A percentile compares a stretch with the other conserved stretches of the same genome.
These are phyloP conservation scores for Fragaria iinumae DNA, from an alignment of 306 rosid species.

Conservation along the genomic window DNA sequence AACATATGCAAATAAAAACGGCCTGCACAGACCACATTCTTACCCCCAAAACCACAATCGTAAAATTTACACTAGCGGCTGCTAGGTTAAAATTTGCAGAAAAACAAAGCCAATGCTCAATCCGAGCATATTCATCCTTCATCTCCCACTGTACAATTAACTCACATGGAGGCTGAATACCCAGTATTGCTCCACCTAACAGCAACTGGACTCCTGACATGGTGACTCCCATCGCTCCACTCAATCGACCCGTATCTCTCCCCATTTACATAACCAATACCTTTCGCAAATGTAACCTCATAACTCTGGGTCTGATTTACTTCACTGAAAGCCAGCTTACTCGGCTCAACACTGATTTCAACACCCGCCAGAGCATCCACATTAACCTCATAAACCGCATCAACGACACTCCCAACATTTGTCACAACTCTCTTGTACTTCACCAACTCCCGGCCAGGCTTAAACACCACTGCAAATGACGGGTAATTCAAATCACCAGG, in stretches of 20 bases:
- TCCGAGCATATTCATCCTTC: background rate
- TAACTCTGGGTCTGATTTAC: constrained; percentile 48
- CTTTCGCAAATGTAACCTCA: constrained; percentile 48
- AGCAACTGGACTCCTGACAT: constrained; percentile 77
- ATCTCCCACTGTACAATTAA: background rate
- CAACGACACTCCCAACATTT: constrained; percentile 59
- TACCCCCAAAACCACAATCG: constrained; percentile 2
- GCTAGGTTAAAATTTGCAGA: constrained; percentile 10
- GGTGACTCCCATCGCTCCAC: constrained; percentile 74
- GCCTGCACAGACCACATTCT: background rate
- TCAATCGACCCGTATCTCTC: constrained; percentile 64
- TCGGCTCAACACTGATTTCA: constrained; percentile 55
- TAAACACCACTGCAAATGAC: constrained; percentile 61
- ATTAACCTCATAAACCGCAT: constrained; percentile 64
- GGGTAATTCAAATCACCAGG: constrained; percentile 93
- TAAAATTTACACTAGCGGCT: constrained; percentile 24
- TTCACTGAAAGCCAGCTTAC: constrained; percentile 49
- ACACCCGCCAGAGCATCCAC: constrained; percentile 64
- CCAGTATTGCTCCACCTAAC: constrained; percentile 41
- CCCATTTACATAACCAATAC: constrained; percentile 25
- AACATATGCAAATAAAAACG: background rate
- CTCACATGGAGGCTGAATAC: constrained; percentile 52
- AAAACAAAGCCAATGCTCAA: constrained; percentile 26
- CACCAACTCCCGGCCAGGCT: constrained; percentile 20
- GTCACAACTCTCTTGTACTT: constrained; percentile 64